Percentiles rank a stretch among this genome's conserved stretches.
Evolutionary conservation across 2,329 filamentous ascomycete genomes (phyloP).

Genomic region (Claviceps fusiformis): DNA sequence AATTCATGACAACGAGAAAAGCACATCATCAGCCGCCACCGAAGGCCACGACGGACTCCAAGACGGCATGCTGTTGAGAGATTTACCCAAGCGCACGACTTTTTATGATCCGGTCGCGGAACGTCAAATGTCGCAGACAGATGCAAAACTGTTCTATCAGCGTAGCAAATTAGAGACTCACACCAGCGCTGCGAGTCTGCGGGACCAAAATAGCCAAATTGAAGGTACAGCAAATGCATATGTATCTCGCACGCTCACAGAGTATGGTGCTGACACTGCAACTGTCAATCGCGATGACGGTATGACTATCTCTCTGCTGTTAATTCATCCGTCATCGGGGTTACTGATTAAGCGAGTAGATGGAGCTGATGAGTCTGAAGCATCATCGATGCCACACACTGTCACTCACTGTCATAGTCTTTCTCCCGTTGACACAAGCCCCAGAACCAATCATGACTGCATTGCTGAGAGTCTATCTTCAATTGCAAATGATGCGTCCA

Average conservation of each 20-base stretch:
- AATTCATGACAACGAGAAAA: not conserved
- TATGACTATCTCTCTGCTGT: slow-evolving; percentile 5
- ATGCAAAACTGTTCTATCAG: slow-evolving; percentile 94
- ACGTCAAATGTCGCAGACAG: slow-evolving; percentile 84
- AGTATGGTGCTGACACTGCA: slow-evolving; percentile 23
- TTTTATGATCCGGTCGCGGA: slow-evolving; percentile 91
- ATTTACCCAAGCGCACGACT: slow-evolving; percentile 58
- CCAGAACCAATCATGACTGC: slow-evolving; percentile 26
- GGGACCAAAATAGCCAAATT: slow-evolving; percentile 29
- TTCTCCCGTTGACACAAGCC: not conserved
- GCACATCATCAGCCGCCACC: slow-evolving; percentile 4
- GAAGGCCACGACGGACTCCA: slow-evolving; percentile 22
- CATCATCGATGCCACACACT: not conserved
- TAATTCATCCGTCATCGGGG: not conserved
- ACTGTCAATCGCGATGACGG: slow-evolving; percentile 17
- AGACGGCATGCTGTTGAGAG: slow-evolving; percentile 47
- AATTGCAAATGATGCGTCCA: slow-evolving; percentile 36
- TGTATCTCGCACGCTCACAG: slow-evolving; percentile 20
- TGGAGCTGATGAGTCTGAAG: slow-evolving; percentile 5
- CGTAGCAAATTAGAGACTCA: slow-evolving; percentile 56
- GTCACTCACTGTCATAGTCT: not conserved
- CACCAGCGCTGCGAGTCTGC: slow-evolving; percentile 16
- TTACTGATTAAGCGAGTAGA: slow-evolving; percentile 6
- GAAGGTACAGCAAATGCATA: slow-evolving; percentile 31
- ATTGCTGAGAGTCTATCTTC: slow-evolving; percentile 17